These are phyloP conservation scores for Brachypodium distachyon DNA, from an alignment of 202 grass and related monocot genomes.

Conservation along the genomic window DNA sequence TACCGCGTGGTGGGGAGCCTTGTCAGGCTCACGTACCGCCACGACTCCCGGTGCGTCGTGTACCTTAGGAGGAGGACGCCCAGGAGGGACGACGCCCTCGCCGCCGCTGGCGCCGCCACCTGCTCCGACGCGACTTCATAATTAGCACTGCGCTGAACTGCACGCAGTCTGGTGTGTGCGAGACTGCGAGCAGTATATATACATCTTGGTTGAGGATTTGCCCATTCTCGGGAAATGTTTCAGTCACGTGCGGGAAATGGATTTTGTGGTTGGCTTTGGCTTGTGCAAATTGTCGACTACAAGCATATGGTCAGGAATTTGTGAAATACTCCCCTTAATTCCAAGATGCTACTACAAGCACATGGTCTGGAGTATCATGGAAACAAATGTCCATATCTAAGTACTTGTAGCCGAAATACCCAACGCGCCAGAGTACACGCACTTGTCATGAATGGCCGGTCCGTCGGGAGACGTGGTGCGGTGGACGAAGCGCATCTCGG, in stretches of 20 bases:
- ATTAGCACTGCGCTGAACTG: too few species aligned
- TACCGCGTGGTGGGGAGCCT: constrained; percentile 63
- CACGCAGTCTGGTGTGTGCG: too few species aligned
- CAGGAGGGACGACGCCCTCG: constrained; percentile 6
- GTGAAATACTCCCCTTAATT: not conserved
- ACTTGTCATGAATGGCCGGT: not conserved
- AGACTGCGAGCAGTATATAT: too few species aligned
- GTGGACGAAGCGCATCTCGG: constrained; percentile 46
- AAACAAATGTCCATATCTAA: too few species aligned
- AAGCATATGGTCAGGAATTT: not conserved
- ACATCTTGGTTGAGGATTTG: too few species aligned
- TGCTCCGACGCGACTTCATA: constrained; percentile 15
- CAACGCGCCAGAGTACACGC: too few species aligned
- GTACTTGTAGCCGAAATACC: too few species aligned
- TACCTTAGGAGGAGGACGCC: constrained; percentile 36
- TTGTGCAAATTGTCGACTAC: not conserved
- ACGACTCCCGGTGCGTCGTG: constrained; percentile 46
- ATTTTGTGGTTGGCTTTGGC: not conserved
- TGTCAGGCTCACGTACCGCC: constrained; percentile 45
- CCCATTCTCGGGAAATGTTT: not conserved
- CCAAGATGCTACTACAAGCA: not conserved
- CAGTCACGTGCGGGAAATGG: not conserved
- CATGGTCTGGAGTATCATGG: too few species aligned
- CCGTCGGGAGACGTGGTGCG: constrained; percentile 27
- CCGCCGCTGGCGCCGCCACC: constrained; percentile 20